Percentiles rank a stretch among this genome's conserved stretches.
phyloP scores from a whole-genome alignment of 176 grass and related monocot species.

The Ampelocalamus luodianensis region DNA sequence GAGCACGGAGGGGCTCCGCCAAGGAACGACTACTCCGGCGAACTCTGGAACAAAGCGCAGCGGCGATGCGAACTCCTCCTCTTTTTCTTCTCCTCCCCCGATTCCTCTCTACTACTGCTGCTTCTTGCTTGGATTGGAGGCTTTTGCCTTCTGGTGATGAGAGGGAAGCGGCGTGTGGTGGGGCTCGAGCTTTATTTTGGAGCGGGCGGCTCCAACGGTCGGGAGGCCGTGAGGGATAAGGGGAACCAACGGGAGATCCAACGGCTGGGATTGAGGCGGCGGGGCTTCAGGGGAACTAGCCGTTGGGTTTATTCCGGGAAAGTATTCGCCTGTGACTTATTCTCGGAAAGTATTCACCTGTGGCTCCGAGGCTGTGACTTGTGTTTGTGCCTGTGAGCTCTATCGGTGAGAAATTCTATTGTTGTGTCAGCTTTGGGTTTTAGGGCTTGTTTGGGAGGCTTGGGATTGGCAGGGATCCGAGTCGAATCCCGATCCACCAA shows the following conservation, averaged over 20 bases:
- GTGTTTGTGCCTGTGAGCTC: background rate
- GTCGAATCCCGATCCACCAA: too few species aligned
- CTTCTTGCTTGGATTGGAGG: conserved; percentile 32
- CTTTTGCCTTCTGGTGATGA: background rate
- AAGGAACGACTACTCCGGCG: too few species aligned
- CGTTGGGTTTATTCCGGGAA: conserved; percentile 45
- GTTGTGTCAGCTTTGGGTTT: background rate
- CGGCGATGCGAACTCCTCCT: too few species aligned
- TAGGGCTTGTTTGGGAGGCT: background rate
- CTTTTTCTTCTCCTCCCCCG: background rate
- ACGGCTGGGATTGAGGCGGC: conserved; percentile 45
- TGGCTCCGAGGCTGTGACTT: background rate
- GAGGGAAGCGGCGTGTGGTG: background rate
- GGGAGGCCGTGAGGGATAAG: background rate
- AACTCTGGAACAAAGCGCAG: too few species aligned
- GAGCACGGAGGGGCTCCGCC: conserved; percentile 44
- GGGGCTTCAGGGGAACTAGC: conserved; percentile 32
- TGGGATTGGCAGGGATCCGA: too few species aligned
- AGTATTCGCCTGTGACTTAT: background rate
- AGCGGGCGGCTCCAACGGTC: conserved; percentile 51
- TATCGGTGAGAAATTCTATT: background rate
- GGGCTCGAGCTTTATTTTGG: conserved; percentile 19
- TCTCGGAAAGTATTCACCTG: background rate
- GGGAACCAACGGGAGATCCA: conserved; percentile 31
- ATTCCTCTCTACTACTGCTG: background rate